These are phyloP conservation scores for Carex cristatella DNA, from an alignment of 176 grass and related monocot species.

Conservation along the genomic window DNA sequence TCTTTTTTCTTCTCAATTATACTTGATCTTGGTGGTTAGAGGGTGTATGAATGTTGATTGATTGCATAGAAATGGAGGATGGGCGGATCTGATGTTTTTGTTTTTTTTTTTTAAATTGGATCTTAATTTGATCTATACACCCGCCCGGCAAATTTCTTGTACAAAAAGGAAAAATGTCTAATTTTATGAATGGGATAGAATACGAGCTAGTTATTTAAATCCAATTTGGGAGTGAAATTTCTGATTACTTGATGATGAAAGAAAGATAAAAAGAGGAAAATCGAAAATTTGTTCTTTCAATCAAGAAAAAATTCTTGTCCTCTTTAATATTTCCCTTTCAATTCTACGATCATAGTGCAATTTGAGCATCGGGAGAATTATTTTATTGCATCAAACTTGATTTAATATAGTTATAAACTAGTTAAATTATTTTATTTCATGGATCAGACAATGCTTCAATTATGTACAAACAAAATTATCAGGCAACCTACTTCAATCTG, in stretches of 20 bases:
- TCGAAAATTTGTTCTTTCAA: neutral
- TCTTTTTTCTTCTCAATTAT: neutral
- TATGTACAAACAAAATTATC: neutral
- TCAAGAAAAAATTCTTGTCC: neutral
- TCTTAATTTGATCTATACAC: slow-evolving; percentile 22
- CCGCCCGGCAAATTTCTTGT: slow-evolving; percentile 12
- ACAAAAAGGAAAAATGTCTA: slow-evolving; percentile 18
- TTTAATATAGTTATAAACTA: neutral
- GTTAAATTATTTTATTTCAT: neutral
- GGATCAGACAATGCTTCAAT: neutral
- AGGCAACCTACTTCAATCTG: neutral
- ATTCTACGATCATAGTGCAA: neutral
- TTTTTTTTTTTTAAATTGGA: slow-evolving; percentile 18
- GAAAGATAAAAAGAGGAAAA: neutral
- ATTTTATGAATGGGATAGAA: slow-evolving; percentile 21
- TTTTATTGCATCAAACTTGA: neutral
- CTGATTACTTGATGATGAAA: neutral
- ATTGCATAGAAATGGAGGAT: slow-evolving; percentile 17
- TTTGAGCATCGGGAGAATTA: neutral
- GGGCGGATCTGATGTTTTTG: slow-evolving; percentile 7
- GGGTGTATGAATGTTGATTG: slow-evolving; percentile 2
- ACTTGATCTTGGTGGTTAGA: slow-evolving; percentile 7
- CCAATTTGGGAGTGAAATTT: neutral
- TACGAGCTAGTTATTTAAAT: neutral
- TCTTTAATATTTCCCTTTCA: neutral